phyloP scores from a whole-genome alignment of 1,284 basidiomycete genomes.

The Heterobasidion parviporum region DNA sequence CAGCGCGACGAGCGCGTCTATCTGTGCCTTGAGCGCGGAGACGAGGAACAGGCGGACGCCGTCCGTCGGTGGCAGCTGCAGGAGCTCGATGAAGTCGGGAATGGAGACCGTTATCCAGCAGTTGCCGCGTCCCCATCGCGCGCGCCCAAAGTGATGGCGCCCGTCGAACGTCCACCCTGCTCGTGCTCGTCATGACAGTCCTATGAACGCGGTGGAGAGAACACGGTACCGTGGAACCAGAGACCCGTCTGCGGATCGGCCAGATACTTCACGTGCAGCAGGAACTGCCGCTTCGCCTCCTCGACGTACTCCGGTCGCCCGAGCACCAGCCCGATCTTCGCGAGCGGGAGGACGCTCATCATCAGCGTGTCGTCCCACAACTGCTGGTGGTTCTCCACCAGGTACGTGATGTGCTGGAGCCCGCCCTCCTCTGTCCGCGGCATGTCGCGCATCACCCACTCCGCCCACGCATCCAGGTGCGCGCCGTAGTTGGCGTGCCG shows the following conservation, averaged over 20 bases:
- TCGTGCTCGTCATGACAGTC: conserved; percentile 15
- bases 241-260: conserved; percentile 40
- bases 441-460: conserved; percentile 57
- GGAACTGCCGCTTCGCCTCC: conserved; percentile 53
- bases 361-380: conserved; percentile 64
- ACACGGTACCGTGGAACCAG: conserved; percentile 44
- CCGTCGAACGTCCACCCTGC: conserved; percentile 45
- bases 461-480: conserved; percentile 55
- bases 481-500: conserved; percentile 30
- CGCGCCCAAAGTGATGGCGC: conserved; percentile 43
- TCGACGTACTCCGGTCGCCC: conserved; percentile 47
- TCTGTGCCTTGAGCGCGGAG: conserved; percentile 39
- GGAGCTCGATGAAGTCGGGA: conserved; percentile 52
- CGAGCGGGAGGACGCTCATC: conserved; percentile 56
- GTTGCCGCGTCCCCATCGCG: conserved; percentile 58
- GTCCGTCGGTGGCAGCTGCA: conserved; percentile 33
- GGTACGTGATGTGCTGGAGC: conserved; percentile 56
- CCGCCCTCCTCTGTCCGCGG: conserved; percentile 51
- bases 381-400: conserved; percentile 44
- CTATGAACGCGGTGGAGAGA: conserved; percentile 7
- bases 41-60: conserved; percentile 40
- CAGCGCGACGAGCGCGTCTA: conserved; percentile 42
- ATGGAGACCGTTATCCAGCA: conserved; percentile 60
- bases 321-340: conserved; percentile 54
- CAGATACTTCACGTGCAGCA: conserved; percentile 47